Conservation (phyloP, 371 early-diverging fungal species). For the Mortierella sp. region DNA sequence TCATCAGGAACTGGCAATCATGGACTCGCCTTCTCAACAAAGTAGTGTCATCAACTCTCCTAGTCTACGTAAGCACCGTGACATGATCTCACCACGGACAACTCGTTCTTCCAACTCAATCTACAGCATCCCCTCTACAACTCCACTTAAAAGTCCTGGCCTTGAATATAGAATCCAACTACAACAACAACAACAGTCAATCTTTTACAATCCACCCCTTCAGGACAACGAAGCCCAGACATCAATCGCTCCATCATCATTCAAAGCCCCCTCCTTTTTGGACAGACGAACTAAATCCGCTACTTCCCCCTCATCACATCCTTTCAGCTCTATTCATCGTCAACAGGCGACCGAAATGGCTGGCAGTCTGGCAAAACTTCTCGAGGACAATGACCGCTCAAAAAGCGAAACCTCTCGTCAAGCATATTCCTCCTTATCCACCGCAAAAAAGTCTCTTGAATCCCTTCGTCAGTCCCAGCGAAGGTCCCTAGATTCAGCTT, state of each 20-base stretch:
- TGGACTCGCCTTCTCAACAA: slow-evolving; percentile 25
- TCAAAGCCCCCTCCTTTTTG: slow-evolving; percentile 19
- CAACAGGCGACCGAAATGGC: slow-evolving; percentile 22
- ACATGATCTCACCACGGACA: slow-evolving; percentile 3
- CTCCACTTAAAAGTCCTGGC: slow-evolving; percentile 30
- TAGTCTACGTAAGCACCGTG: slow-evolving; percentile 27
- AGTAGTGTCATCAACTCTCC: slow-evolving; percentile 33
- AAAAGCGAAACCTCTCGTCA: slow-evolving; percentile 12
- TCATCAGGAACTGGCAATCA: slow-evolving; percentile 3
- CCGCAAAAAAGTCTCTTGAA: slow-evolving; percentile 21
- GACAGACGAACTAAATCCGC: slow-evolving; percentile 3
- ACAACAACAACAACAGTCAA: slow-evolving; percentile 10
- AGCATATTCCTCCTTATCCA: slow-evolving; percentile 7
- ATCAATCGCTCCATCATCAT: neutral
- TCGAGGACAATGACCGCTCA: slow-evolving; percentile 5
- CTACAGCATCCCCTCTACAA: slow-evolving; percentile 17
- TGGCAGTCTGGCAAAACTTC: slow-evolving; percentile 7
- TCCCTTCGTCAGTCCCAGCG: slow-evolving; percentile 28
- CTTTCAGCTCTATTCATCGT: slow-evolving; percentile 14
- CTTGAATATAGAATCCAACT: neutral
- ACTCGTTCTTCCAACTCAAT: slow-evolving; percentile 8
- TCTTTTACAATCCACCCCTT: neutral
- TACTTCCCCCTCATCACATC: neutral
- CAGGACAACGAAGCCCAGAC: slow-evolving; percentile 4
- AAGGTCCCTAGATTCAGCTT: neutral